phyloP scores from a whole-genome alignment of 208 protist species.

The Crithidia expoeki region DNA sequence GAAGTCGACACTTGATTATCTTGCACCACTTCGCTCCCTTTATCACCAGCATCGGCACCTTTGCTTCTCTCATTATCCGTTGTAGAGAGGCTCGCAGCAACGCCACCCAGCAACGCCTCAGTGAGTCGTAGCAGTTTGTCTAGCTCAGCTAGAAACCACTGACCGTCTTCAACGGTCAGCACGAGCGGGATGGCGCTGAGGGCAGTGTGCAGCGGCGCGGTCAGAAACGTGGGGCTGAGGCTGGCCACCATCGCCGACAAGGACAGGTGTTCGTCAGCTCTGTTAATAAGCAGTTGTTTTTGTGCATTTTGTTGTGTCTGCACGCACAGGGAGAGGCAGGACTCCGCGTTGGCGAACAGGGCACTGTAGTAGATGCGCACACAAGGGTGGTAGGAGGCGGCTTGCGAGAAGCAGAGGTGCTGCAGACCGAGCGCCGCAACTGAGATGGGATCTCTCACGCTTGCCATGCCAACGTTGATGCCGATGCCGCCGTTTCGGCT shows the following conservation, averaged over 20 bases:
- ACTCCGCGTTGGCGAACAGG: constrained; percentile 35
- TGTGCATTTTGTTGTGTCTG: background rate
- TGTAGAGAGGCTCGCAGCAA: background rate
- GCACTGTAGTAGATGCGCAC: constrained; percentile 42
- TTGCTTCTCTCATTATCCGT: background rate
- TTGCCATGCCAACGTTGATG: background rate
- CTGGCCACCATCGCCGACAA: constrained; percentile 24
- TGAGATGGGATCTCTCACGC: constrained; percentile 7
- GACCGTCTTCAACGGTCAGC: constrained; percentile 51
- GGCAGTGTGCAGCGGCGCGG: constrained; percentile 64
- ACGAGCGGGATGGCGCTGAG: constrained; percentile 76
- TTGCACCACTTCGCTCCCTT: background rate
- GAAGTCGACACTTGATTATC: background rate
- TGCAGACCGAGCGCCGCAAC: constrained; percentile 26
- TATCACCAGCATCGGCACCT: background rate
- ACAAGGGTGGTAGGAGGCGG: constrained; percentile 32
- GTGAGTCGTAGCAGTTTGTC: constrained; percentile 39
- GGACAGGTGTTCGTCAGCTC: background rate
- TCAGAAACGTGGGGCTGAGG: constrained; percentile 47
- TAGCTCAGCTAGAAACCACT: constrained; percentile 68
- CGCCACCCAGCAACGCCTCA: constrained; percentile 26
- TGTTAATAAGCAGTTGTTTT: too few species aligned
- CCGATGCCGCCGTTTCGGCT: background rate
- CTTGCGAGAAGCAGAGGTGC: constrained; percentile 42
- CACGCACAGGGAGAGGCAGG: constrained; percentile 27